phyloP scores from a whole-genome alignment of 2,329 filamentous ascomycete species.

The Monosporascus sp. region DNA sequence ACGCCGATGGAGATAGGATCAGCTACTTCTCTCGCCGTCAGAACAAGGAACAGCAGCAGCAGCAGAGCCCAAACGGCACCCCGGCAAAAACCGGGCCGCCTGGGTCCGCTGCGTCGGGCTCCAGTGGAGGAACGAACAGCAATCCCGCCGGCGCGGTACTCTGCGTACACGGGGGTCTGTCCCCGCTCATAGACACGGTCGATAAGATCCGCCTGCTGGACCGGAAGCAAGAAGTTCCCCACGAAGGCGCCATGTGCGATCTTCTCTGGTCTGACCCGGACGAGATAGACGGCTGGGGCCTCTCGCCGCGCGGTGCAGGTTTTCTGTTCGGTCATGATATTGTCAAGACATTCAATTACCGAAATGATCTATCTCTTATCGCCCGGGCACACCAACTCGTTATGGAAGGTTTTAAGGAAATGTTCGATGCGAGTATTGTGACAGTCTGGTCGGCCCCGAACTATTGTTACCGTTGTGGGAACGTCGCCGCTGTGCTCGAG shows the following conservation, averaged over 20 bases:
- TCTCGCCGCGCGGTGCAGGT: conserved; percentile 88
- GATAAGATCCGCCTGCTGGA: conserved; percentile 95
- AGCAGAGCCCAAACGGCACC: conserved; percentile 29
- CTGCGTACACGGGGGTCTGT: conserved; percentile 91
- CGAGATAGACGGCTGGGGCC: conserved; percentile 94
- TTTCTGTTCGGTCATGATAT: conserved; percentile 96
- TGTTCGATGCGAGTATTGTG: conserved; percentile 94
- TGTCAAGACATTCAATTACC: conserved; percentile 91
- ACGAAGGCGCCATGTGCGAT: conserved; percentile 99
- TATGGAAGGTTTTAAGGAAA: conserved; percentile 99
- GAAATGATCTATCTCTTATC: conserved; percentile 86
- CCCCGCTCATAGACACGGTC: conserved; percentile 84
- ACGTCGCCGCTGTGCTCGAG: conserved; percentile 92
- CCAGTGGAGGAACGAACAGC: conserved; percentile 56
- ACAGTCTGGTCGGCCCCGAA: conserved; percentile 99
- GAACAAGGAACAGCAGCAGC: conserved; percentile 17
- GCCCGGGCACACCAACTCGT: conserved; percentile 94
- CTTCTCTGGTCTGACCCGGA: conserved; percentile 97
- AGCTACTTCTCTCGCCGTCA: conserved; percentile 58
- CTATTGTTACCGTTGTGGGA: conserved; percentile 94
- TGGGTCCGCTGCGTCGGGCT: conserved; percentile 71
- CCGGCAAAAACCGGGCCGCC: conserved; percentile 62
- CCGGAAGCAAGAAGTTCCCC: conserved; percentile 95
- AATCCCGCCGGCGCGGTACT: conserved; percentile 78
- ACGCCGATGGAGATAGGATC: conserved; percentile 74